Conservation (phyloP, 1,139 yeast genomes). For the Wickerhamomyces sp. region DNA sequence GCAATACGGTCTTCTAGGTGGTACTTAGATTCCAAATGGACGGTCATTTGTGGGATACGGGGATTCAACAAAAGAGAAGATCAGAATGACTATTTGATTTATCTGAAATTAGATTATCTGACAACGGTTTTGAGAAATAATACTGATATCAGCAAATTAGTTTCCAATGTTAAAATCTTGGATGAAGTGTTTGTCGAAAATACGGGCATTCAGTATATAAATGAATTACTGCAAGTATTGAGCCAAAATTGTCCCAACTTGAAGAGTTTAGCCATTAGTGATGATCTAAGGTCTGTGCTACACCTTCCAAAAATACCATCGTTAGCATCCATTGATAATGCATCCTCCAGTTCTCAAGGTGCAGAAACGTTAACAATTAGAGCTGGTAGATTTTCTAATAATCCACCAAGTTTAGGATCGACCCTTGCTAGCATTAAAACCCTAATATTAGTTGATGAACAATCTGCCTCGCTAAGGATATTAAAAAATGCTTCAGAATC, state of each 20-base stretch:
- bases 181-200: slow-evolving; percentile 23
- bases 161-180: slow-evolving; percentile 20
- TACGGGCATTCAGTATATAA: slow-evolving; percentile 15
- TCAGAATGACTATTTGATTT: slow-evolving; percentile 30
- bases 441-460: slow-evolving; percentile 27
- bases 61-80: slow-evolving; percentile 24
- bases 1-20: slow-evolving; percentile 22
- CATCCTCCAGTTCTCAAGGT: too few relatives aligned
- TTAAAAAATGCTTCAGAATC: slow-evolving; percentile 26
- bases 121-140: slow-evolving; percentile 12
- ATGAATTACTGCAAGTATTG: slow-evolving; percentile 16
- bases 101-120: slow-evolving; percentile 27
- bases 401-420: too few relatives aligned
- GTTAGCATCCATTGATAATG: not conserved
- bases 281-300: slow-evolving; percentile 7
- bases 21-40: slow-evolving; percentile 27
- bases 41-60: slow-evolving; percentile 28
- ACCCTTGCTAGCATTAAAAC: too few relatives aligned
- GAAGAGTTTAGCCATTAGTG: slow-evolving; percentile 10
- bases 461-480: slow-evolving; percentile 32
- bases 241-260: slow-evolving; percentile 10
- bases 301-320: not conserved
- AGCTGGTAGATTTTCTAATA: too few relatives aligned
- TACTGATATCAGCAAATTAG: slow-evolving; percentile 4
- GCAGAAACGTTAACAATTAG: too few relatives aligned